A percentile compares a stretch with the other conserved stretches of the same genome.
Conservation (phyloP, 2,329 filamentous ascomycete species). For the Penicillium rolfsii region DNA sequence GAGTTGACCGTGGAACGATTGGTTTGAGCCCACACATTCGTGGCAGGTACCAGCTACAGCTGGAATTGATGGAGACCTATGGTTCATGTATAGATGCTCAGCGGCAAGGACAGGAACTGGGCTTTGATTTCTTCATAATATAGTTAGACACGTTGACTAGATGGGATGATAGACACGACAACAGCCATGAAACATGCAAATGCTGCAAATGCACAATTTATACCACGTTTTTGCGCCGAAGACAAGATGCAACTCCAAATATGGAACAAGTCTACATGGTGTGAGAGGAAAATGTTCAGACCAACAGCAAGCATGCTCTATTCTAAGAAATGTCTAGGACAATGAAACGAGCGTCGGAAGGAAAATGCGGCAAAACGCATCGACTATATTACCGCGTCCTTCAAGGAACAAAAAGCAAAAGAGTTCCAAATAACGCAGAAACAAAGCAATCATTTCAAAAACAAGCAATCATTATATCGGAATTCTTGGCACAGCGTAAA, state of each 20-base stretch:
- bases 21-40: conserved; percentile 25
- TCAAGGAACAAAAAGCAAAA: neutral
- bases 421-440: conserved; percentile 2
- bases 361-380: conserved; percentile 16
- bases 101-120: neutral
- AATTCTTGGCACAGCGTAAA: neutral
- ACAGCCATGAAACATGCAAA: conserved; percentile 2
- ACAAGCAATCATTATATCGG: conserved; percentile 14
- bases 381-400: conserved; percentile 11
- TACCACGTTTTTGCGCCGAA: neutral
- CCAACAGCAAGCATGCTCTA: conserved; percentile 7
- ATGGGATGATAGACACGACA: conserved; percentile 1
- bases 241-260: neutral
- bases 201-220: neutral
- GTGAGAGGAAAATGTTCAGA: neutral
- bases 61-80: conserved; percentile 4
- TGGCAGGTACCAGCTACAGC: neutral
- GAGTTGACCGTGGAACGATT: conserved; percentile 42
- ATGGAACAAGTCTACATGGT: neutral
- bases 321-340: conserved; percentile 10
- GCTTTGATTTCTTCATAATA: conserved; percentile 10
- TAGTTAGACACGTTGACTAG: neutral
- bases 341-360: neutral
- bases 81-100: conserved; percentile 9
- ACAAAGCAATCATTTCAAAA: neutral